Percentiles rank a stretch among this genome's conserved stretches.
These are phyloP conservation scores for Uronychia setigera DNA, from an alignment of 73 alveolate species.

Conservation along the genomic window DNA sequence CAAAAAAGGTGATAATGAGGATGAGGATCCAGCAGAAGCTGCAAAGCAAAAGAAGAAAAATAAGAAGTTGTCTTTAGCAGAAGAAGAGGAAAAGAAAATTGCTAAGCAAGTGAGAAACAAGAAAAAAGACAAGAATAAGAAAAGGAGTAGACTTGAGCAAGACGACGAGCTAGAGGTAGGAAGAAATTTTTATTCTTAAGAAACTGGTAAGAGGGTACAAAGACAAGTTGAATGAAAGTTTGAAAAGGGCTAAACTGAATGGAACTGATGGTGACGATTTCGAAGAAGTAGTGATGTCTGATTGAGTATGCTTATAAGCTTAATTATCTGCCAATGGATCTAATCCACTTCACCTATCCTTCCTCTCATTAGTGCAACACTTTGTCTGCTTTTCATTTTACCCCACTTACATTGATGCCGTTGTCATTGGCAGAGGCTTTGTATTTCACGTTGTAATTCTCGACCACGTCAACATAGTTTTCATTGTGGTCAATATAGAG, in stretches of 20 bases:
- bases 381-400: neutral
- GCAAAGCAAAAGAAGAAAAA: constrained; percentile 11
- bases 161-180: constrained; percentile 38
- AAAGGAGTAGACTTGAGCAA: constrained; percentile 9
- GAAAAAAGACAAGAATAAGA: constrained; percentile 25
- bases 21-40: neutral
- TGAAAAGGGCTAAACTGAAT: constrained; percentile 13
- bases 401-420: neutral
- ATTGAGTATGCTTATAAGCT: neutral
- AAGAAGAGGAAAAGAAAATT: constrained; percentile 41
- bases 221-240: constrained; percentile 6
- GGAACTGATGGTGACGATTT: constrained; percentile 13
- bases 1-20: neutral
- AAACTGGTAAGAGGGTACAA: constrained; percentile 8
- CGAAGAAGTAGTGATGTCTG: constrained; percentile 29
- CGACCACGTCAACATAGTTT: neutral
- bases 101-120: constrained; percentile 11
- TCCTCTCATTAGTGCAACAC: neutral
- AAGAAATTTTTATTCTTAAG: neutral
- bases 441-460: neutral
- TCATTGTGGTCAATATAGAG: neutral
- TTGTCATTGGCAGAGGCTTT: neutral
- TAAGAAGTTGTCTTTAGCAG: constrained; percentile 12
- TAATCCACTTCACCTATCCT: no score
- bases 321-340: no score